Conservation (phyloP, 1,284 basidiomycete species). For the Fomitopsis palustris region DNA sequence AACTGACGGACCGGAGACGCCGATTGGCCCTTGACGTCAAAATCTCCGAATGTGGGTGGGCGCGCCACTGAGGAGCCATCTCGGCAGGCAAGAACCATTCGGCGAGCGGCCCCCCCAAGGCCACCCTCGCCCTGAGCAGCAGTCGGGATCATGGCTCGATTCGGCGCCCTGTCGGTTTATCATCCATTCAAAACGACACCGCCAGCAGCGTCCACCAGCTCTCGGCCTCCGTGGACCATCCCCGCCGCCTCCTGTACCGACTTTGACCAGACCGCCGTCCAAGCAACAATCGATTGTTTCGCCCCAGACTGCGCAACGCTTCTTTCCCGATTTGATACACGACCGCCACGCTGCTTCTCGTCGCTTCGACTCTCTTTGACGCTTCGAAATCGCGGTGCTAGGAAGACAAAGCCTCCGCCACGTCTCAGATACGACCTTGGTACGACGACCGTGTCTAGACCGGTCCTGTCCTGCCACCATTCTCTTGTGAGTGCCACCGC, state of each 20-base stretch:
- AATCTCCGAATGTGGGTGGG: background rate
- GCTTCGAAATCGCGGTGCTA: background rate
- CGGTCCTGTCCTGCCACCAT: background rate
- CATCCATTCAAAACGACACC: background rate
- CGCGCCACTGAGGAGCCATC: background rate
- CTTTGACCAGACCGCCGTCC: background rate
- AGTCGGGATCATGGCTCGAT: background rate
- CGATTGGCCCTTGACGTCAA: constrained; percentile 8
- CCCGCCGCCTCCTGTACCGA: background rate
- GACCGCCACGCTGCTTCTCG: background rate
- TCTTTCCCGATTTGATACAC: constrained; percentile 3
- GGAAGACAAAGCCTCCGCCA: background rate
- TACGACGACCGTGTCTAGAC: background rate
- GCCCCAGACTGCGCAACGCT: background rate
- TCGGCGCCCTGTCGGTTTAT: background rate
- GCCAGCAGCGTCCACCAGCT: background rate
- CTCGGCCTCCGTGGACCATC: background rate
- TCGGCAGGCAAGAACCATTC: background rate
- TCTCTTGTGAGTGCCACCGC: constrained; percentile 1
- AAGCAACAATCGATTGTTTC: constrained; percentile 2
- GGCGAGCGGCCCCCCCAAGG: background rate
- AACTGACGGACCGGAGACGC: background rate
- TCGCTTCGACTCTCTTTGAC: background rate
- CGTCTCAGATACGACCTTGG: background rate
- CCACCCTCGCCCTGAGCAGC: constrained; percentile 1